phyloP scores from a whole-genome alignment of 2,329 filamentous ascomycete species.

The Sclerotinia trifoliorum region DNA sequence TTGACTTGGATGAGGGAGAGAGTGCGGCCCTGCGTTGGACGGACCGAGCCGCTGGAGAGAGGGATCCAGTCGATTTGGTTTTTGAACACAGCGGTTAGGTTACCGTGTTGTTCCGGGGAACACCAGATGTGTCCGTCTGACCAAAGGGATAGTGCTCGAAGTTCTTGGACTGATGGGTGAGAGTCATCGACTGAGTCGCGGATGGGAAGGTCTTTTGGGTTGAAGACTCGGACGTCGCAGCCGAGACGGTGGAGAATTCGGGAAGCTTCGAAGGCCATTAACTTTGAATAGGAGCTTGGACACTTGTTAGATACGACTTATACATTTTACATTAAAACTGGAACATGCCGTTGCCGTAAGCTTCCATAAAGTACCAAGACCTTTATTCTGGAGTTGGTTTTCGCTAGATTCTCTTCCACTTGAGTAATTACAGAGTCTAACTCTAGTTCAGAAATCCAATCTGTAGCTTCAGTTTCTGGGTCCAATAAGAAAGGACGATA shows the following conservation, averaged over 20 bases:
- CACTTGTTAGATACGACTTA: neutral
- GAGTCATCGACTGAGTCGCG: constrained; percentile 56
- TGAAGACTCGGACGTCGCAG: constrained; percentile 63
- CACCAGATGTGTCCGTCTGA: constrained; percentile 67
- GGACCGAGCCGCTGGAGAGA: constrained; percentile 57
- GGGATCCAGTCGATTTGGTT: constrained; percentile 72
- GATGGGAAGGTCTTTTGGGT: constrained; percentile 58
- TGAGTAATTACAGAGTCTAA: constrained; percentile 52
- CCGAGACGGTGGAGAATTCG: constrained; percentile 63
- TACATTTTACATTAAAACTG: neutral
- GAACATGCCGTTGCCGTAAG: constrained; percentile 45
- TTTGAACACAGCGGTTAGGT: constrained; percentile 65
- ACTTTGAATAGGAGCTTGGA: constrained; percentile 55
- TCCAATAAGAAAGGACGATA: constrained; percentile 59
- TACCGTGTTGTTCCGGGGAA: constrained; percentile 66
- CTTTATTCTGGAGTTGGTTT: constrained; percentile 44
- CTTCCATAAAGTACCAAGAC: constrained; percentile 63
- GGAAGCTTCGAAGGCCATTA: constrained; percentile 58
- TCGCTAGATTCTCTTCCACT: constrained; percentile 48
- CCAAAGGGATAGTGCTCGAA: constrained; percentile 60
- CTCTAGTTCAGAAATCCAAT: constrained; percentile 59
- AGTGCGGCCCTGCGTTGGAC: constrained; percentile 65
- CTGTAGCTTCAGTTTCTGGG: constrained; percentile 41
- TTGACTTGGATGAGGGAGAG: constrained; percentile 61
- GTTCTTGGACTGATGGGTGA: constrained; percentile 62